Evolutionary conservation across 2,329 filamentous ascomycete species (phyloP).

Genomic region (Penicillium sp.): DNA sequence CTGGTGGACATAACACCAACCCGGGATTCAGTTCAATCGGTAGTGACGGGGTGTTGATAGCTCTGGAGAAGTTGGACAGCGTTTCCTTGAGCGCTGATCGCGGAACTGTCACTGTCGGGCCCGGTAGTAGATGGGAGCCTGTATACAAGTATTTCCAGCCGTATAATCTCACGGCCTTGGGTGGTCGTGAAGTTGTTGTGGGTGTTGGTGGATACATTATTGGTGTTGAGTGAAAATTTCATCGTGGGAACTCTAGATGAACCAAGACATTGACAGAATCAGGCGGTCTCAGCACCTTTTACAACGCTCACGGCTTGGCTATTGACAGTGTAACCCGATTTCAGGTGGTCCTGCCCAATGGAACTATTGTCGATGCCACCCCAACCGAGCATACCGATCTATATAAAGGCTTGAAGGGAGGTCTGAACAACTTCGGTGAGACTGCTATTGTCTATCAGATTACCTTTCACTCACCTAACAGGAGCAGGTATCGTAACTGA

Average conservation of each 20-base stretch:
- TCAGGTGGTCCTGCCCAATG: neutral
- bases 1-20: neutral
- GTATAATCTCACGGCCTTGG: neutral
- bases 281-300: neutral
- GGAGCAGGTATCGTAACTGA: neutral
- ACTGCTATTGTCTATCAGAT: neutral
- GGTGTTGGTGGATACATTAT: neutral
- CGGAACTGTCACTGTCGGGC: neutral
- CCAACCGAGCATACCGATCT: neutral
- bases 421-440: neutral
- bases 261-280: neutral
- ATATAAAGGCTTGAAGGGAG: neutral
- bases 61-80: neutral
- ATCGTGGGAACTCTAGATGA: no score
- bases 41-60: neutral
- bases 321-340: neutral
- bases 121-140: neutral
- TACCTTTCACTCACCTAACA: neutral
- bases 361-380: neutral
- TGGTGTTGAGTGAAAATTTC: neutral
- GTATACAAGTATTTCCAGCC: neutral
- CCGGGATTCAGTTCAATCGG: neutral
- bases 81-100: neutral
- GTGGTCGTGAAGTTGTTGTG: neutral
- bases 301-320: neutral